These are phyloP conservation scores for Fusarium nygamai DNA, from an alignment of 2,329 filamentous ascomycete genomes.

Conservation along the genomic window DNA sequence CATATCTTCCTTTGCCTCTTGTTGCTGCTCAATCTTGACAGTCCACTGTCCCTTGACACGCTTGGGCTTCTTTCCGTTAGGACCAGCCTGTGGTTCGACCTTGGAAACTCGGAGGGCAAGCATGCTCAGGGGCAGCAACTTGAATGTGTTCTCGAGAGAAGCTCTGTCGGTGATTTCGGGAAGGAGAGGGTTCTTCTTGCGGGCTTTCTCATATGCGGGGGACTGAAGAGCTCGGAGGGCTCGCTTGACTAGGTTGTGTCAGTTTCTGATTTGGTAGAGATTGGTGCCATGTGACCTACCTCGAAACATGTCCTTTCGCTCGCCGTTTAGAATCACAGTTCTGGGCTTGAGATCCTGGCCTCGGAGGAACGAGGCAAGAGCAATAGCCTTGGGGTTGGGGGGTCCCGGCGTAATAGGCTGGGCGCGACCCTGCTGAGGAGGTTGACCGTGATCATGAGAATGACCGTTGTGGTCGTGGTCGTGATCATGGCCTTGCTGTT, in stretches of 20 bases:
- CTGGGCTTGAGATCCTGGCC: conserved; percentile 86
- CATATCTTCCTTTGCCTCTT: conserved; percentile 85
- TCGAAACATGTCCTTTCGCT: conserved; percentile 98
- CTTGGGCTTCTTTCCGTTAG: conserved; percentile 76
- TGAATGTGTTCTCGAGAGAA: conserved; percentile 92
- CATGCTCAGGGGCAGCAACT: conserved; percentile 92
- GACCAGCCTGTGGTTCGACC: conserved; percentile 72
- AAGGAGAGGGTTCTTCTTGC: conserved; percentile 88
- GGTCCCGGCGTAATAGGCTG: conserved; percentile 80
- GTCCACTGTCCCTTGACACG: conserved; percentile 96
- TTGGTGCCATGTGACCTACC: conserved; percentile 61
- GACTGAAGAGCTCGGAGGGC: conserved; percentile 91
- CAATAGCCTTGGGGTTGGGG: conserved; percentile 87
- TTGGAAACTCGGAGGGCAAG: conserved; percentile 91
- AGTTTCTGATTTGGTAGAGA: background rate
- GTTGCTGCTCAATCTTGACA: conserved; percentile 94
- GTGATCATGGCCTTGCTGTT: conserved; percentile 51
- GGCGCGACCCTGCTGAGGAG: conserved; percentile 56
- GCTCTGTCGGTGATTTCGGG: conserved; percentile 89
- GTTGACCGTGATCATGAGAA: conserved; percentile 36
- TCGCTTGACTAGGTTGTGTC: conserved; percentile 78
- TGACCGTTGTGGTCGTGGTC: conserved; percentile 10
- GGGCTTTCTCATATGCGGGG: conserved; percentile 87
- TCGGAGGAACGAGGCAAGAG: conserved; percentile 88
- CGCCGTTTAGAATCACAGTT: conserved; percentile 93